Percentiles rank a stretch among this genome's conserved stretches.
These are phyloP conservation scores for Vachellia pachyceras DNA, from an alignment of 306 rosid genomes.

Conservation along the genomic window DNA sequence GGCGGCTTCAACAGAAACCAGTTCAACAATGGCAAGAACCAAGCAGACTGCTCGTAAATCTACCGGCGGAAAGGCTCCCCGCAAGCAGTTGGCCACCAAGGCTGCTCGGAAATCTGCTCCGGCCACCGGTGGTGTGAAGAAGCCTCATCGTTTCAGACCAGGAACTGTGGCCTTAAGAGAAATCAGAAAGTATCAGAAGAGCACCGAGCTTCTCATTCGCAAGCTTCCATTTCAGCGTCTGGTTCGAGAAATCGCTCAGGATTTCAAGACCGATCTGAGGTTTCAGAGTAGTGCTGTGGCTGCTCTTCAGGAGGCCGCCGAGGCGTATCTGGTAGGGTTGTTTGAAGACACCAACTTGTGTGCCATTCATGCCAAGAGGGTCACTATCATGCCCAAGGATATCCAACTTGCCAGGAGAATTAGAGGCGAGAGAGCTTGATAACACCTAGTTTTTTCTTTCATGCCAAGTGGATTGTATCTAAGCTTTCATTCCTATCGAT, in stretches of 20 bases:
- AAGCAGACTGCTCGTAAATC: slow-evolving; percentile 29
- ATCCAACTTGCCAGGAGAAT: slow-evolving; percentile 4
- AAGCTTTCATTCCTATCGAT: not conserved
- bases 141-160: slow-evolving; percentile 25
- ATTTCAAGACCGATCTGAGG: slow-evolving; percentile 29
- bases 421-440: not conserved
- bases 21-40: slow-evolving; percentile 19
- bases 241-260: slow-evolving; percentile 30
- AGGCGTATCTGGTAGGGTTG: not conserved
- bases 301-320: not conserved
- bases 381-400: not conserved
- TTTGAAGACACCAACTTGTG: not conserved
- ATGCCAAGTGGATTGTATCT: not conserved
- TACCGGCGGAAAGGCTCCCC: slow-evolving; percentile 26
- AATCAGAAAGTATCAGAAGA: slow-evolving; percentile 41
- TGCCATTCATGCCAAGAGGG: not conserved
- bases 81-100: slow-evolving; percentile 28
- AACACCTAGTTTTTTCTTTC: not conserved
- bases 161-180: slow-evolving; percentile 32
- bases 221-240: slow-evolving; percentile 36
- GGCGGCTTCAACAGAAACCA: not conserved
- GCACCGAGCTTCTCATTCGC: slow-evolving; percentile 24
- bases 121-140: slow-evolving; percentile 30
- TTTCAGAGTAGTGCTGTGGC: slow-evolving; percentile 26
- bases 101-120: slow-evolving; percentile 21